phyloP scores from a whole-genome alignment of 192 early-diverging fungal genomes.

The Podila horticola region DNA sequence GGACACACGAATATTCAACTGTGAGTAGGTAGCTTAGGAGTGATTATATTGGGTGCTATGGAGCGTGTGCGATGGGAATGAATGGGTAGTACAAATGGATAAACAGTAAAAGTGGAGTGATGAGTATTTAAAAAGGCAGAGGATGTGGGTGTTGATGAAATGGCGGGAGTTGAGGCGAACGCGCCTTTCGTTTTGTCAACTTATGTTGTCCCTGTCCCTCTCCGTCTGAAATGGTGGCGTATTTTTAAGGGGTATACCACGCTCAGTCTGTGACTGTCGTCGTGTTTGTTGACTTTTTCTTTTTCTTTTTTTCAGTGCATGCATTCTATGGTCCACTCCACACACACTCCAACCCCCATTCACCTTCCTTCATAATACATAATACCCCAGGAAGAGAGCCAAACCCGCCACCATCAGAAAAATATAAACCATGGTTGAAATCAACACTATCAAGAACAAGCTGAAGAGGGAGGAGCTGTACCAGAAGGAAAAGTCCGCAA shows the following conservation, averaged over 20 bases:
- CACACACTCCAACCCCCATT: neutral
- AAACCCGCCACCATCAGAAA: neutral
- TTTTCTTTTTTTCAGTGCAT: neutral
- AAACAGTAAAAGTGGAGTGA: neutral
- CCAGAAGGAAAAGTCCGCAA: constrained; percentile 76
- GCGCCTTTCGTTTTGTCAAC: neutral
- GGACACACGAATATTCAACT: neutral
- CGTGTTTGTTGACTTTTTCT: constrained; percentile 1
- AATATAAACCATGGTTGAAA: constrained; percentile 35
- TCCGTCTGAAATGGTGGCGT: neutral
- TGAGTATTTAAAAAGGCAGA: neutral
- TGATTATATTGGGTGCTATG: too few species aligned
- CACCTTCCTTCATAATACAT: too few species aligned
- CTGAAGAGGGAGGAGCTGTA: constrained; percentile 86
- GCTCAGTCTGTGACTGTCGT: neutral
- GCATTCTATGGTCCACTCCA: neutral
- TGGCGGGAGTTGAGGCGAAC: neutral
- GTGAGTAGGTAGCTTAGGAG: too few species aligned
- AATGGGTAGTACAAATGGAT: neutral
- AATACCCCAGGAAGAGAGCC: neutral
- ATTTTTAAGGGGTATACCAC: neutral
- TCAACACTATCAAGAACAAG: constrained; percentile 83
- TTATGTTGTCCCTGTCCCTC: constrained; percentile 1
- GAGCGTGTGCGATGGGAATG: neutral
- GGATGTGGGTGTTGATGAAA: neutral